Base-by-base conservation (phyloP, 2,329 filamentous ascomycete genomes). In the Sclerotinia borealis region DNA sequence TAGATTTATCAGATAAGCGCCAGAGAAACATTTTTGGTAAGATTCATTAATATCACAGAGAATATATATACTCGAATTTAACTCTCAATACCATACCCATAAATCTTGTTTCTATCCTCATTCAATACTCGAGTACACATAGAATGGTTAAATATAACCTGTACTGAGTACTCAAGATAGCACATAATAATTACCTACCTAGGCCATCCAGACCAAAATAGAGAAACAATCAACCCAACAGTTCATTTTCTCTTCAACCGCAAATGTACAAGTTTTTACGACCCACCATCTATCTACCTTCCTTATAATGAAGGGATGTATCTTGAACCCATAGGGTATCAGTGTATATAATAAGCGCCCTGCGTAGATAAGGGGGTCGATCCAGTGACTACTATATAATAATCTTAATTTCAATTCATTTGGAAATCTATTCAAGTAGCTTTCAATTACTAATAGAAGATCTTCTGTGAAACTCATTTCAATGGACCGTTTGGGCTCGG, bases 1-100 rank as follows among this genome's bases (percentile, higher is more conserved):
- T 37, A 56, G 54, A 52, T 61, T 58, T 29, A 49, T 49, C 25
- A 48, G 60, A 63, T 63, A 63, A 63, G 60, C 60, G 60, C 60
- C 51, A 36, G 39, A 34, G 25, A n/a, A 50, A 52, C n/a, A 34
- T 19, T 61, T 45, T 17, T n/a, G n/a, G 45, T 51, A 50, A 19
- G 10, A 22, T n/a, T 2, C 9, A 52, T 19, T 39, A 13, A 11
- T 4, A 37, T 25, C 31, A 9, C n/a, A 34, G 15, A 37, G 13
- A 37, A 10, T 37, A 27, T 37, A 50, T 50, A 34, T 34, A 31
- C n/a, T n/a, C n/a, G n/a, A n/a, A n/a, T n/a, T n/a, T n/a, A n/a
- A n/a, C n/a, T n/a, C n/a, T n/a, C n/a, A n/a, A n/a, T n/a, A n/a
- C n/a, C n/a, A n/a, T n/a, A n/a, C n/a, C n/a, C n/a, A n/a, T n/a